Evolutionary conservation across 176 grass and related monocot genomes (phyloP).

Genomic region (Musa itinerans): DNA sequence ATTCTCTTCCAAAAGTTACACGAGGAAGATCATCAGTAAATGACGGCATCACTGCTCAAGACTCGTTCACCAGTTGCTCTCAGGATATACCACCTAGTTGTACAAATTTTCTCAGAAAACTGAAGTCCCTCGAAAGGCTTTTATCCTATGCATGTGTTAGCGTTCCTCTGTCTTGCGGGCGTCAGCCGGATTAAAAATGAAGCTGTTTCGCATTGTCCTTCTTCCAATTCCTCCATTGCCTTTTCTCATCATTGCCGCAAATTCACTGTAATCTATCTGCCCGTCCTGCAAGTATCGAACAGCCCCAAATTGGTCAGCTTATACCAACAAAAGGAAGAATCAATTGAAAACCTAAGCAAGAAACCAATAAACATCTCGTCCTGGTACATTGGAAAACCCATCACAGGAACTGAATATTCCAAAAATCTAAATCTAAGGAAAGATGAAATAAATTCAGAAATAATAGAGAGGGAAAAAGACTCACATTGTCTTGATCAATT

Average conservation of each 20-base stretch:
- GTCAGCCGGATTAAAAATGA: constrained; percentile 57
- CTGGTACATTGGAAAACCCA: too few relatives aligned
- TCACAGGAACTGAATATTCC: too few relatives aligned
- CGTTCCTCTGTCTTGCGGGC: constrained; percentile 43
- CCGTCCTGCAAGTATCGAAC: constrained; percentile 48
- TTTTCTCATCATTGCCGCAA: constrained; percentile 81
- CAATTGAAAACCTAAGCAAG: background rate
- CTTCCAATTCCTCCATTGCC: constrained; percentile 63
- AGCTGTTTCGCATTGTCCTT: constrained; percentile 62
- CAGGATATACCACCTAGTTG: too few relatives aligned
- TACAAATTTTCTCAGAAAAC: too few relatives aligned
- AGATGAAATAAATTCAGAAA: background rate
- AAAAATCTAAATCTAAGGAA: background rate
- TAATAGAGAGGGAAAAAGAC: constrained; percentile 6
- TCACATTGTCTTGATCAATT: constrained; percentile 76
- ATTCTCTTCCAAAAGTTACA: too few relatives aligned
- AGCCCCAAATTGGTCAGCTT: too few relatives aligned
- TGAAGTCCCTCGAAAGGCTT: too few relatives aligned
- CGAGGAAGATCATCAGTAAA: too few relatives aligned
- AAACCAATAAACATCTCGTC: too few relatives aligned
- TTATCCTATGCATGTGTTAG: background rate
- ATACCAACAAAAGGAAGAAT: background rate
- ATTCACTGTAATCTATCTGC: constrained; percentile 88
- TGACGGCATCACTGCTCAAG: too few relatives aligned
- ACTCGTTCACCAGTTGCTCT: too few relatives aligned